A percentile compares a stretch with the other conserved stretches of the same genome.
Conservation (phyloP, 208 protist species). For the Leishmania lainsoni region DNA sequence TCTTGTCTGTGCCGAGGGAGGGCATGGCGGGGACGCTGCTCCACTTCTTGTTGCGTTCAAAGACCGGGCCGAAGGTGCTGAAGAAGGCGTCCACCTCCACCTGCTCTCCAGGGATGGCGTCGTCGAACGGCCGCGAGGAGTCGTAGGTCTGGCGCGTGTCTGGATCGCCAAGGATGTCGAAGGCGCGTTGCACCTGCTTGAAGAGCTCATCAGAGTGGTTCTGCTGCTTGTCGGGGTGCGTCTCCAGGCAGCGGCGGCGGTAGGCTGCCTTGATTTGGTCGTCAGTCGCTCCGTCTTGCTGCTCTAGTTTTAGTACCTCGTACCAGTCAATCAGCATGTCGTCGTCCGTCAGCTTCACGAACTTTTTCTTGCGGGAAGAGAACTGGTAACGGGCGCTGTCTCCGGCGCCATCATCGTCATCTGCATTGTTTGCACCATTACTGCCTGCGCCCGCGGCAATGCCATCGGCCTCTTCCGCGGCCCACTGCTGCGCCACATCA, state of each 20-base stretch:
- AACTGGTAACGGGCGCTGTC: constrained; percentile 48
- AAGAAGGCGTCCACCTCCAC: constrained; percentile 88
- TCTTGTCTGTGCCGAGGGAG: constrained; percentile 74
- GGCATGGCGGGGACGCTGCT: constrained; percentile 65
- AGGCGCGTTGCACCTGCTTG: constrained; percentile 93
- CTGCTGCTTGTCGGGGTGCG: constrained; percentile 96
- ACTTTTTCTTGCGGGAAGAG: constrained; percentile 62
- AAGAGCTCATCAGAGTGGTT: constrained; percentile 91
- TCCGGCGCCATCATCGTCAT: constrained; percentile 29
- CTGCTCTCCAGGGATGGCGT: constrained; percentile 81
- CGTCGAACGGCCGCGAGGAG: constrained; percentile 95
- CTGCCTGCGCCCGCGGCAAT: constrained; percentile 26
- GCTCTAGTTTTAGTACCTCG: constrained; percentile 70
- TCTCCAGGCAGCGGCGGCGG: constrained; percentile 91
- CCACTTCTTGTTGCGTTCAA: constrained; percentile 94
- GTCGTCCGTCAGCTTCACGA: constrained; percentile 80
- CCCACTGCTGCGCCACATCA: constrained; percentile 36
- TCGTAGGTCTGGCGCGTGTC: constrained; percentile 92
- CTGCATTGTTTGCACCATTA: constrained; percentile 27
- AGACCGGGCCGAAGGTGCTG: constrained; percentile 87
- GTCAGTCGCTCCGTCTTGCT: constrained; percentile 66
- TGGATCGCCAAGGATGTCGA: constrained; percentile 93
- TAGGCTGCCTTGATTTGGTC: constrained; percentile 89
- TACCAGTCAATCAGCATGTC: constrained; percentile 88
- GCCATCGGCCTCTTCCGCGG: constrained; percentile 27